Evolutionary conservation across 768 basidiomycete genomes (phyloP).

Genomic region (Rubroboletus satanas): DNA sequence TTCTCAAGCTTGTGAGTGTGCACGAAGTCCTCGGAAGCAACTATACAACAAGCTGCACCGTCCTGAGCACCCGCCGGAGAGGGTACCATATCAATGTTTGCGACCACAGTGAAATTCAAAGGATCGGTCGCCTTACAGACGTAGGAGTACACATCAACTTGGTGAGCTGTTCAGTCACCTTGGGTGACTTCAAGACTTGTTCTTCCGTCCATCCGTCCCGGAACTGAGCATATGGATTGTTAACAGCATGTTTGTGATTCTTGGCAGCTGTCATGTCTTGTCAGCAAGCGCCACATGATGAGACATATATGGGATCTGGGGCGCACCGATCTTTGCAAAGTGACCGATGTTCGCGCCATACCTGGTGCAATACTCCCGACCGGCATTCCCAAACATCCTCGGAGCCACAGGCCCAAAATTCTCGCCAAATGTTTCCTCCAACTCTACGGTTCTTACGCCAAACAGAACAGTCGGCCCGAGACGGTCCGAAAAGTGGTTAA

Average conservation of each 20-base stretch:
- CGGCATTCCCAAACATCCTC: conserved; percentile 66
- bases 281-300: not conserved
- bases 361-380: conserved; percentile 67
- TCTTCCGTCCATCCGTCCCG: conserved; percentile 69
- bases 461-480: conserved; percentile 44
- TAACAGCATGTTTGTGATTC: conserved; percentile 73
- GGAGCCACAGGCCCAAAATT: conserved; percentile 68
- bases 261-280: conserved; percentile 52
- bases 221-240: conserved; percentile 84
- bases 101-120: not conserved
- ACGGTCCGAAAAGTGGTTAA: conserved; percentile 55
- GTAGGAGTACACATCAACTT: conserved; percentile 85
- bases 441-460: conserved; percentile 36
- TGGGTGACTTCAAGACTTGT: conserved; percentile 60
- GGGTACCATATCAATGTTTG: not conserved
- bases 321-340: conserved; percentile 72
- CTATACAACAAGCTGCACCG: conserved; percentile 69
- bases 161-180: conserved; percentile 66
- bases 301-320: too few relatives aligned
- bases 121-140: conserved; percentile 44
- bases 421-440: conserved; percentile 47
- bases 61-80: conserved; percentile 40
- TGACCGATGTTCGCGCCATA: conserved; percentile 62
- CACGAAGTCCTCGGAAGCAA: conserved; percentile 77
- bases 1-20: conserved; percentile 68